These are phyloP conservation scores for Diplodia intermedia DNA, from an alignment of 2,329 filamentous ascomycete genomes.

Conservation along the genomic window DNA sequence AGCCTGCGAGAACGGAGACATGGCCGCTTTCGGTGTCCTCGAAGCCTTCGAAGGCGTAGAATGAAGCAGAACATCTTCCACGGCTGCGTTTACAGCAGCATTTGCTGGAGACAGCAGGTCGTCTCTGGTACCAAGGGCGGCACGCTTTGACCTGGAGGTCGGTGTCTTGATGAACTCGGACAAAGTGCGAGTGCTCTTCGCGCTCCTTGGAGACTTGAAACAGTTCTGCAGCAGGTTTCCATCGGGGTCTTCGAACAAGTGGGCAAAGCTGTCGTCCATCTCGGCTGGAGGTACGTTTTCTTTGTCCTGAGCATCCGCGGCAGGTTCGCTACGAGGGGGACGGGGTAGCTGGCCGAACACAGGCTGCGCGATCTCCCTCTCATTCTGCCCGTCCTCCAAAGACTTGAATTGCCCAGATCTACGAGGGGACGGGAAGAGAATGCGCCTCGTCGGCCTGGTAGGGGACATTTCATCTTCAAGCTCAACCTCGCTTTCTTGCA, in stretches of 20 bases:
- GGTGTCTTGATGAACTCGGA: conserved; percentile 56
- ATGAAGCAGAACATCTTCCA: conserved; percentile 49
- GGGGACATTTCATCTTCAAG: conserved; percentile 60
- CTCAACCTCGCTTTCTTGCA: conserved; percentile 57
- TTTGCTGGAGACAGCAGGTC: conserved; percentile 34
- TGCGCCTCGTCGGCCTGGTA: conserved; percentile 66
- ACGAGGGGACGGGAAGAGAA: conserved; percentile 79
- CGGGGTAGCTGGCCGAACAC: conserved; percentile 41
- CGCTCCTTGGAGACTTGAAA: conserved; percentile 64
- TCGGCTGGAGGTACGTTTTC: conserved; percentile 60
- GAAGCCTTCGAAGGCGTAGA: conserved; percentile 47
- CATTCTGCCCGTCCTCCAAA: conserved; percentile 51
- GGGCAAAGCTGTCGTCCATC: conserved; percentile 61
- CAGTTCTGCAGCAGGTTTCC: conserved; percentile 59
- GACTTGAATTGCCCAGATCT: conserved; percentile 69
- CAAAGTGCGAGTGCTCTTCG: conserved; percentile 62
- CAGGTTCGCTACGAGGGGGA: conserved; percentile 13
- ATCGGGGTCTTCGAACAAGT: conserved; percentile 70
- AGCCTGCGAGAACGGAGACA: conserved; percentile 67
- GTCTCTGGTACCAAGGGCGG: conserved; percentile 45
- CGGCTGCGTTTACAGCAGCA: conserved; percentile 33
- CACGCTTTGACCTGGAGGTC: conserved; percentile 48
- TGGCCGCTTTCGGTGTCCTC: conserved; percentile 40
- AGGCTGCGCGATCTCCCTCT: conserved; percentile 37
- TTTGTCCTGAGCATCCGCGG: conserved; percentile 54